These are phyloP conservation scores for Metarhizium sp. DNA, from an alignment of 2,329 filamentous ascomycete genomes.

Conservation along the genomic window DNA sequence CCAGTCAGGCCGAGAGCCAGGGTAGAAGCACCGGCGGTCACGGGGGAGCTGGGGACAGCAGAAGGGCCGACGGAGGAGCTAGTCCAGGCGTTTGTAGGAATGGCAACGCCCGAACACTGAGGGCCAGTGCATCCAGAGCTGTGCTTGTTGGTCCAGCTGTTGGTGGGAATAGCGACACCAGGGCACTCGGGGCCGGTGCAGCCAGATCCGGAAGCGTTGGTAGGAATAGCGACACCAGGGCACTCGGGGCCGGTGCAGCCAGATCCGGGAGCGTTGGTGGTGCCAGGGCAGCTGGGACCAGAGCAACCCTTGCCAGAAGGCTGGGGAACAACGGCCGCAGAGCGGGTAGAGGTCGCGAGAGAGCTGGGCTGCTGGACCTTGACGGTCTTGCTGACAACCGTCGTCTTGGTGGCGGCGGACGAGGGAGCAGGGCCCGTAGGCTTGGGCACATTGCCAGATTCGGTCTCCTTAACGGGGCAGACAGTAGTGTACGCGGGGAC, in stretches of 20 bases:
- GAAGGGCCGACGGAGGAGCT: slow-evolving; percentile 6
- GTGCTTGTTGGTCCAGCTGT: not conserved
- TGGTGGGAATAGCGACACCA: not conserved
- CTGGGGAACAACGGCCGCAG: slow-evolving; percentile 10
- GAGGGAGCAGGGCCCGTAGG: not conserved
- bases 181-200: not conserved
- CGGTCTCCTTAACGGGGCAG: slow-evolving; percentile 3
- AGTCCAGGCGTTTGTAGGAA: slow-evolving; percentile 11
- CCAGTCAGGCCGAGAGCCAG: slow-evolving; percentile 16
- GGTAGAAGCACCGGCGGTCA: slow-evolving; percentile 37
- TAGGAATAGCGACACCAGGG: not conserved
- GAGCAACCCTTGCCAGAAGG: slow-evolving; percentile 16
- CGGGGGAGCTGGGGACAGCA: slow-evolving; percentile 22
- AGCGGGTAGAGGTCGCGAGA: slow-evolving; percentile 11
- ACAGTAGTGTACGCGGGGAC: slow-evolving; percentile 3
- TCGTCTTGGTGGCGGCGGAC: not conserved
- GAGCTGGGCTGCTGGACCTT: slow-evolving; percentile 4
- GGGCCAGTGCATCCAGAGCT: slow-evolving; percentile 4
- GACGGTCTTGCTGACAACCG: slow-evolving; percentile 5
- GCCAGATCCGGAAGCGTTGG: not conserved
- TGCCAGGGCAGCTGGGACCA: slow-evolving; percentile 13
- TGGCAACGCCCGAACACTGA: slow-evolving; percentile 9
- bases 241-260: not conserved
- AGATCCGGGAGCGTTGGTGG: not conserved
- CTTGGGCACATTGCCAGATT: not conserved